Conservation (phyloP, 73 alveolate species). For the Tetrahymena borealis region DNA sequence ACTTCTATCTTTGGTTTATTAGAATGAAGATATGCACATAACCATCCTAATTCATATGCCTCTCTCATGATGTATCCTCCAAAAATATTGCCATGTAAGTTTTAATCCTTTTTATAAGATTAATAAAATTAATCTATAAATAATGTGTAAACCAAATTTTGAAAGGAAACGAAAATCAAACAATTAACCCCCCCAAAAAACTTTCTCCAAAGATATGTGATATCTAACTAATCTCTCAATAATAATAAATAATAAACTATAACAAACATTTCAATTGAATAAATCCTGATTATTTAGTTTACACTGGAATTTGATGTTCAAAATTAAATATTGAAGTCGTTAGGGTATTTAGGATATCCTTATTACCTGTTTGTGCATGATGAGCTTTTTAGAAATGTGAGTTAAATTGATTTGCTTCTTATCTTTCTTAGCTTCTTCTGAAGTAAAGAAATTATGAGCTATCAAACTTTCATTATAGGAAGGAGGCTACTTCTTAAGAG, state of each 20-base stretch:
- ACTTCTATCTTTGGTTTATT: conserved; percentile 3
- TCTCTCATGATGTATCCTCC: conserved; percentile 39
- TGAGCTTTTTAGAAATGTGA: background rate
- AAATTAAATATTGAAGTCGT: too few species aligned
- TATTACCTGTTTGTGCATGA: conserved; percentile 19
- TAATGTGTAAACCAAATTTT: background rate
- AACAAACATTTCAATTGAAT: too few species aligned
- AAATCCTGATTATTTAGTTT: too few species aligned
- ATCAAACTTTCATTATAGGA: conserved; percentile 1
- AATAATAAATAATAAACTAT: too few species aligned
- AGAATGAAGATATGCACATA: conserved; percentile 11
- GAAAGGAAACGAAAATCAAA: too few species aligned
- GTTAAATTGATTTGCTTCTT: conserved; percentile 8
- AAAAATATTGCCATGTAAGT: conserved; percentile 33
- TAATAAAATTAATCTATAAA: background rate
- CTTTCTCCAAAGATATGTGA: background rate
- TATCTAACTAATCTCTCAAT: too few species aligned
- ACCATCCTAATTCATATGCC: conserved; percentile 36
- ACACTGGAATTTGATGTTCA: too few species aligned
- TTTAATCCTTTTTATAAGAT: background rate
- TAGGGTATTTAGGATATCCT: too few species aligned
- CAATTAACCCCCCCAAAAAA: background rate
- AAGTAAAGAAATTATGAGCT: conserved; percentile 15
- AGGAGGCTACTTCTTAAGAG: conserved; percentile 19
- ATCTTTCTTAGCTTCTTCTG: conserved; percentile 3